phyloP scores from a whole-genome alignment of 2,329 filamentous ascomycete species.

The Cadophora malorum region DNA sequence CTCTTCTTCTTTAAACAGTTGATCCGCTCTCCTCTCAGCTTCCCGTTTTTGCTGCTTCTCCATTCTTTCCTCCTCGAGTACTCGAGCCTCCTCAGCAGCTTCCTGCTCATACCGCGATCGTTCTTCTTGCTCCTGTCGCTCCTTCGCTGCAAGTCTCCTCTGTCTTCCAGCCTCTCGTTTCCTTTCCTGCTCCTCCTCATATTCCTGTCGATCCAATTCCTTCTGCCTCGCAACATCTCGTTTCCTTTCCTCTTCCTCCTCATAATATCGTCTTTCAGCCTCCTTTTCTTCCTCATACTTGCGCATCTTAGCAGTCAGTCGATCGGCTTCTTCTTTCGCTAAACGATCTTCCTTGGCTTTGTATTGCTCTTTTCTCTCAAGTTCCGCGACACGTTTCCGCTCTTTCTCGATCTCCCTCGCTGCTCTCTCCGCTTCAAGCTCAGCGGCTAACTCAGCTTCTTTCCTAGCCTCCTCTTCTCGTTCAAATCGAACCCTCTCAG shows the following conservation, averaged over 20 bases:
- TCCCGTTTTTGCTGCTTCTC: slow-evolving; percentile 14
- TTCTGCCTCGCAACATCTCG: slow-evolving; percentile 6
- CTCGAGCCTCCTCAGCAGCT: slow-evolving; percentile 6
- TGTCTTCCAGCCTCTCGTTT: slow-evolving; percentile 14
- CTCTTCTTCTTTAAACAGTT: slow-evolving; percentile 9
- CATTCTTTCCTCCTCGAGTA: slow-evolving; percentile 9
- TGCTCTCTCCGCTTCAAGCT: slow-evolving; percentile 8
- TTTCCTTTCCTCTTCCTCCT: slow-evolving; percentile 17
- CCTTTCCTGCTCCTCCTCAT: slow-evolving; percentile 11
- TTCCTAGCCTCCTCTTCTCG: slow-evolving; percentile 5
- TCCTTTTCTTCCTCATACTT: slow-evolving; percentile 18
- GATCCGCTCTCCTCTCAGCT: neutral
- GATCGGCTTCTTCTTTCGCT: slow-evolving; percentile 21
- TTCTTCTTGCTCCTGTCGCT: slow-evolving; percentile 13
- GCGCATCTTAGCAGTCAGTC: slow-evolving; percentile 18
- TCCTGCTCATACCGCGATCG: neutral
- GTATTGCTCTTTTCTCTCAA: neutral
- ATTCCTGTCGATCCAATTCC: neutral
- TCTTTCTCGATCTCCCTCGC: slow-evolving; percentile 17
- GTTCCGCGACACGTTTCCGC: slow-evolving; percentile 1
- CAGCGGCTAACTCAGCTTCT: neutral
- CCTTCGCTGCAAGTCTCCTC: slow-evolving; percentile 8
- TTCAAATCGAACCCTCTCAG: slow-evolving; percentile 11
- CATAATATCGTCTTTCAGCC: slow-evolving; percentile 8
- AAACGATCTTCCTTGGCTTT: slow-evolving; percentile 15